Conservation (phyloP, 2,329 filamentous ascomycete genomes). For the Aspergillus phoenicis region DNA sequence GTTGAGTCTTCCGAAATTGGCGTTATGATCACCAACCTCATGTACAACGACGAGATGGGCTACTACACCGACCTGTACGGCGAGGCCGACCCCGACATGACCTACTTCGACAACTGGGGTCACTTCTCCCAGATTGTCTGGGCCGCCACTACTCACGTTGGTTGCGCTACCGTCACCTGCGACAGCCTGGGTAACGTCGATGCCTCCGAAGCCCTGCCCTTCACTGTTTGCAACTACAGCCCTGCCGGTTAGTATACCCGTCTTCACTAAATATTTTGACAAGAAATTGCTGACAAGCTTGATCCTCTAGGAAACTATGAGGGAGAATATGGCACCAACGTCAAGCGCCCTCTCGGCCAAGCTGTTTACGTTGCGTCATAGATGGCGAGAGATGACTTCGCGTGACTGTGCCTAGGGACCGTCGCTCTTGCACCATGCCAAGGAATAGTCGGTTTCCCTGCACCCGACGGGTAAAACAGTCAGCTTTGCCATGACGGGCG, state of each 20-base stretch:
- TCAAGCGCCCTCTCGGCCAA: conserved; percentile 47
- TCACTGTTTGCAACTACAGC: conserved; percentile 87
- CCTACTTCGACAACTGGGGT: conserved; percentile 67
- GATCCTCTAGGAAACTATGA: conserved; percentile 54
- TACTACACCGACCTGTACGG: conserved; percentile 63
- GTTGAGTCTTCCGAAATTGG: conserved; percentile 61
- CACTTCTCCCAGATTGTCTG: conserved; percentile 78
- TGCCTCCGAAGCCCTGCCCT: conserved; percentile 56
- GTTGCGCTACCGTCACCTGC: conserved; percentile 61
- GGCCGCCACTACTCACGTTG: conserved; percentile 63
- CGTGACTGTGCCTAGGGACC: conserved; percentile 10
- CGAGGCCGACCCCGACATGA: conserved; percentile 59
- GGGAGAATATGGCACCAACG: conserved; percentile 57
- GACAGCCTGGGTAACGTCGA: conserved; percentile 45
- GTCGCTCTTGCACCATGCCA: not conserved
- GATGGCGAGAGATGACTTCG: conserved; percentile 9
- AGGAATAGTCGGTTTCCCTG: not conserved
- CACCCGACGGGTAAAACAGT: not conserved
- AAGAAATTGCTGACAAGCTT: conserved; percentile 28
- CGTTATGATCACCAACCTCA: conserved; percentile 73
- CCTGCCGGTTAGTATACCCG: conserved; percentile 62
- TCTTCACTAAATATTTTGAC: too few relatives aligned
- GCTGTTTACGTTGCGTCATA: conserved; percentile 37
- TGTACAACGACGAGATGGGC: conserved; percentile 81
- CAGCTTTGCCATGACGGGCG: not conserved